Evolutionary conservation across 345 rosid genomes (phyloP).

Genomic region (Chamaenerion angustifolium): DNA sequence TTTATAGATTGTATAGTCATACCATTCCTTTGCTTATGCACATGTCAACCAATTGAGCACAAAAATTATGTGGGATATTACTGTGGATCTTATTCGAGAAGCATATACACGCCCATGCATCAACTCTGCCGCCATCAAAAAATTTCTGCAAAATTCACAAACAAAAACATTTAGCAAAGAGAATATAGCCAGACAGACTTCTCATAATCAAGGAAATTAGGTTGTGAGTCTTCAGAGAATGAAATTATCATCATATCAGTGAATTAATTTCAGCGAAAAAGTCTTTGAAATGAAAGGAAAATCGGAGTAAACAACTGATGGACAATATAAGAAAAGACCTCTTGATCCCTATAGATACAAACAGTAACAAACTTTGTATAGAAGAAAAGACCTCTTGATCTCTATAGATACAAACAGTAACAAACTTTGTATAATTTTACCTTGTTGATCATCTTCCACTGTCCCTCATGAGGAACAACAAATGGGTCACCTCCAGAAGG

Average conservation of each 20-base stretch:
- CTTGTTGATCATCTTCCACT: conserved; percentile 76
- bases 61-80: conserved; percentile 23
- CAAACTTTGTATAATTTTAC: conserved; percentile 11
- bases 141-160: conserved; percentile 38
- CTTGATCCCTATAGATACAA: too few species aligned
- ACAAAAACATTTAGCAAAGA: neutral
- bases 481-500: conserved; percentile 34
- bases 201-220: neutral
- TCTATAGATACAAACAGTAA: neutral
- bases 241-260: too few species aligned
- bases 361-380: too few species aligned
- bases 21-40: conserved; percentile 72
- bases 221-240: too few species aligned
- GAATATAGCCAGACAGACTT: neutral
- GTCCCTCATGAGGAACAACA: conserved; percentile 37
- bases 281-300: too few species aligned
- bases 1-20: conserved; percentile 2
- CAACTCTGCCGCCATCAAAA: conserved; percentile 61
- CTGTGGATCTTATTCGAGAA: conserved; percentile 19
- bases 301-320: too few species aligned
- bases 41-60: conserved; percentile 33
- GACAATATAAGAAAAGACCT: neutral
- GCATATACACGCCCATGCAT: conserved; percentile 46
- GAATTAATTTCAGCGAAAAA: too few species aligned
- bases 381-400: too few species aligned